phyloP scores from a whole-genome alignment of 495 filamentous ascomycete species.

The Elaphomyces granulatus region DNA sequence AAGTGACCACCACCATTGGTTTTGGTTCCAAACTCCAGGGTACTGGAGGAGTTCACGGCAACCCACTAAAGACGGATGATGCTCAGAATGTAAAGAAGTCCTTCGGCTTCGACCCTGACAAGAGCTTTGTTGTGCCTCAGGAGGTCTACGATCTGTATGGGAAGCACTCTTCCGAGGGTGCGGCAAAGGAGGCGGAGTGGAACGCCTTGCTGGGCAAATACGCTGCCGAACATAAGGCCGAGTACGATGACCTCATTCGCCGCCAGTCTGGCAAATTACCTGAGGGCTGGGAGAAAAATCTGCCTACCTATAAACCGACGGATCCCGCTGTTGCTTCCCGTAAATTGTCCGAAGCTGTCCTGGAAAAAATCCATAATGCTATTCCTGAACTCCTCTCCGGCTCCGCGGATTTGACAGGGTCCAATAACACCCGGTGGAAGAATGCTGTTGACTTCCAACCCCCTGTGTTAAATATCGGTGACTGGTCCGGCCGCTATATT shows the following conservation, averaged over 20 bases:
- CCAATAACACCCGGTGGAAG: constrained; percentile 98
- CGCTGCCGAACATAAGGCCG: constrained; percentile 53
- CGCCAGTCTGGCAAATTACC: constrained; percentile 74
- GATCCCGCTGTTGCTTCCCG: constrained; percentile 79
- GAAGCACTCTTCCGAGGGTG: constrained; percentile 68
- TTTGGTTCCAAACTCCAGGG: constrained; percentile 90
- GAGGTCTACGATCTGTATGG: constrained; percentile 85
- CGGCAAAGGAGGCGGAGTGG: constrained; percentile 89
- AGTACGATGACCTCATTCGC: constrained; percentile 66
- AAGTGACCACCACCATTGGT: constrained; percentile 94
- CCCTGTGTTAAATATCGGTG: constrained; percentile 65
- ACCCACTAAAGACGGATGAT: constrained; percentile 87
- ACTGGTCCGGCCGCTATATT: constrained; percentile 84
- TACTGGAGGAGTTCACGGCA: constrained; percentile 90
- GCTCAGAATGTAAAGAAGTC: constrained; percentile 77
- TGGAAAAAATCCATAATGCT: constrained; percentile 70
- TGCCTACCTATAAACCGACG: constrained; percentile 80
- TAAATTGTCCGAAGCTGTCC: constrained; percentile 88
- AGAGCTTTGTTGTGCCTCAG: constrained; percentile 89
- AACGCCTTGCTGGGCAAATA: constrained; percentile 87
- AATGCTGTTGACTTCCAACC: constrained; percentile 96
- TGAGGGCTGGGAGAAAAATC: constrained; percentile 90
- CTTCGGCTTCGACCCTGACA: constrained; percentile 91
- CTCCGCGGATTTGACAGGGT: constrained; percentile 94
- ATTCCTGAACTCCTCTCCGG: constrained; percentile 89